Evolutionary conservation across 192 early-diverging fungal genomes (phyloP).

Genomic region (Cetraspora pellucida): DNA sequence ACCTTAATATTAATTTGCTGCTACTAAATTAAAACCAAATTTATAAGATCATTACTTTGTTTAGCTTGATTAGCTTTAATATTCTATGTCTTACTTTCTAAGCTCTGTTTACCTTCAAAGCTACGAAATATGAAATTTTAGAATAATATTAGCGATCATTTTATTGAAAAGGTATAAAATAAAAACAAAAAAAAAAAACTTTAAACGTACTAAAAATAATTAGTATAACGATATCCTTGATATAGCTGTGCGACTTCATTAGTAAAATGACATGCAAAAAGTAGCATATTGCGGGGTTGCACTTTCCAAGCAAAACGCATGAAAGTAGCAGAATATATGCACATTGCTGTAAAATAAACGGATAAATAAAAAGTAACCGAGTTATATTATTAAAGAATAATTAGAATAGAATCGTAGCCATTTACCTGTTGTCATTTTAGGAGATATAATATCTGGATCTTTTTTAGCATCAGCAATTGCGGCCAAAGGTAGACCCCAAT

Average conservation of each 20-base stretch:
- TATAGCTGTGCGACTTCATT: conserved; percentile 89
- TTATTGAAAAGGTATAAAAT: background rate
- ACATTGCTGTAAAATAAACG: conserved; percentile 57
- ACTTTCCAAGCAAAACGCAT: conserved; percentile 97
- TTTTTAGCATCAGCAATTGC: conserved; percentile 92
- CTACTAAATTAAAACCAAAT: no score
- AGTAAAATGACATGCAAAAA: conserved; percentile 92
- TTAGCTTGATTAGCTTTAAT: no score
- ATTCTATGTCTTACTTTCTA: no score
- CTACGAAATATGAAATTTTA: no score
- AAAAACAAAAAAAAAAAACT: background rate
- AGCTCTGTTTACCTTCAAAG: no score
- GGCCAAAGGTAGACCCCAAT: conserved; percentile 95
- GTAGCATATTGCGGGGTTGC: conserved; percentile 83
- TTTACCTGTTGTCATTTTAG: conserved; percentile 88
- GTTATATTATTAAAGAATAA: background rate
- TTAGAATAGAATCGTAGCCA: background rate
- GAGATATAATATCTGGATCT: conserved; percentile 87
- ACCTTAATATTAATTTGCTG: no score
- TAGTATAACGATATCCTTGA: conserved; percentile 83
- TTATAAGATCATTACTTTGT: no score
- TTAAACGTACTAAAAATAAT: conserved; percentile 69
- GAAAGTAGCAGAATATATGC: conserved; percentile 87
- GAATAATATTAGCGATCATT: background rate
- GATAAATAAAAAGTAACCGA: background rate